Evolutionary conservation across 306 rosid species (phyloP).

Genomic region (Argentina anserina): DNA sequence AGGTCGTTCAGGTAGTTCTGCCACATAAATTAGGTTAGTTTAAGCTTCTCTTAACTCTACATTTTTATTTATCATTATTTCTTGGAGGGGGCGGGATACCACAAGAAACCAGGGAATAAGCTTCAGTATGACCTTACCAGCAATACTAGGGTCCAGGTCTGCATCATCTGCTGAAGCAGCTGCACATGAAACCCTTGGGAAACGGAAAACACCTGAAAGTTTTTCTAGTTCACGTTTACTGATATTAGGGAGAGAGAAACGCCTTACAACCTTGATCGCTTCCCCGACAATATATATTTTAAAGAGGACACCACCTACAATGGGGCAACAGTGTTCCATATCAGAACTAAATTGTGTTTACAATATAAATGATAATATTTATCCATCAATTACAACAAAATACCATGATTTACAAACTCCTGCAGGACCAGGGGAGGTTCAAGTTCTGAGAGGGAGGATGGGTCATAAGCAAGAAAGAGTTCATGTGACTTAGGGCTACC

Average conservation of each 20-base stretch:
- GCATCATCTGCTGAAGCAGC: conserved; percentile 97
- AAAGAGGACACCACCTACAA: conserved; percentile 79
- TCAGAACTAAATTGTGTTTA: not conserved
- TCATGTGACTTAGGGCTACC: conserved; percentile 86
- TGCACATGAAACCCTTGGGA: conserved; percentile 95
- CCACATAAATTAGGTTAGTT: conserved; percentile 17
- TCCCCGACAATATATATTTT: conserved; percentile 86
- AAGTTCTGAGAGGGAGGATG: conserved; percentile 72
- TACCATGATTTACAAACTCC: conserved; percentile 95
- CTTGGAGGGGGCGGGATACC: too few species aligned
- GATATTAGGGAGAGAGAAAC: conserved; percentile 85
- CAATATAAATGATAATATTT: not conserved
- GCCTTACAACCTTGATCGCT: conserved; percentile 84
- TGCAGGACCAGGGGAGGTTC: conserved; percentile 89
- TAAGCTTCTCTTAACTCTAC: not conserved
- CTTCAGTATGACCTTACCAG: conserved; percentile 44
- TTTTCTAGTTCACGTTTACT: conserved; percentile 57
- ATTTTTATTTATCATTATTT: not conserved
- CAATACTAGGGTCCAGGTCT: conserved; percentile 76
- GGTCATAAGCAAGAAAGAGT: conserved; percentile 75
- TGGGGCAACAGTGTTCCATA: conserved; percentile 3
- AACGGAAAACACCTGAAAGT: conserved; percentile 56
- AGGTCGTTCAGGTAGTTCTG: conserved; percentile 92
- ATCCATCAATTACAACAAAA: conserved; percentile 1
- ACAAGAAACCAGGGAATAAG: not conserved